These are phyloP conservation scores for Dryadomyces quercus-mongolicae DNA, from an alignment of 2,329 filamentous ascomycete genomes.

Conservation along the genomic window DNA sequence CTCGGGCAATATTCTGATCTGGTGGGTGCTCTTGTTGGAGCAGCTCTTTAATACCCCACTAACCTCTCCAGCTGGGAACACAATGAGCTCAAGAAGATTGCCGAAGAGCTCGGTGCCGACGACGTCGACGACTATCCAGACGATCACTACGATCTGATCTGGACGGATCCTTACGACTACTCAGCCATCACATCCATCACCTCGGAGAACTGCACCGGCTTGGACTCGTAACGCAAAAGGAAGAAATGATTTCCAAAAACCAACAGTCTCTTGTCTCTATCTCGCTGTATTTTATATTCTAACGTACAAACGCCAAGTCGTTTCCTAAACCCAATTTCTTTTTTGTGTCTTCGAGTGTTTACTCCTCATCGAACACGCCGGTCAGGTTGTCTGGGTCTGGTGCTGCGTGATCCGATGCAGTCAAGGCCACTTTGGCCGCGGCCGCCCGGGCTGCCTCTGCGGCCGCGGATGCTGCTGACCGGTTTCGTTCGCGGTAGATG, in stretches of 20 bases:
- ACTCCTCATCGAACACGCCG: background rate
- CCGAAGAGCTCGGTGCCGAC: constrained; percentile 35
- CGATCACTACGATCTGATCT: constrained; percentile 41
- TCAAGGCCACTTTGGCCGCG: background rate
- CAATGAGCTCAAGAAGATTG: constrained; percentile 37
- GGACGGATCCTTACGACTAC: constrained; percentile 42
- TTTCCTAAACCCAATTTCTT: background rate
- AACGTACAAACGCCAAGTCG: background rate
- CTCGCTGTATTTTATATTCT: background rate
- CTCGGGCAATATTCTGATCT: constrained; percentile 45
- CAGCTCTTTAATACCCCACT: background rate
- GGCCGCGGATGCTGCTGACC: constrained; percentile 2
- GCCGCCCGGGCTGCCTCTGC: background rate
- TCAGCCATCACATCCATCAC: constrained; percentile 28
- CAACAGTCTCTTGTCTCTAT: too few species aligned
- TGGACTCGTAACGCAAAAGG: constrained; percentile 33
- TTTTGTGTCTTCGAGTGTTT: too few species aligned
- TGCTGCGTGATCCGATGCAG: background rate
- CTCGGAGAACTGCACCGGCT: constrained; percentile 40
- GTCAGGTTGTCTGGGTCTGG: background rate
- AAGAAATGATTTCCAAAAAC: too few species aligned
- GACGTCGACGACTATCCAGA: constrained; percentile 37
- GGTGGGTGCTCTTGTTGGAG: constrained; percentile 17
- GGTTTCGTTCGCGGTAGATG: constrained; percentile 7
- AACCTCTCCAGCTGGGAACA: constrained; percentile 22